phyloP scores from a whole-genome alignment of 768 basidiomycete genomes.

The Gelatoporia subvermispora region DNA sequence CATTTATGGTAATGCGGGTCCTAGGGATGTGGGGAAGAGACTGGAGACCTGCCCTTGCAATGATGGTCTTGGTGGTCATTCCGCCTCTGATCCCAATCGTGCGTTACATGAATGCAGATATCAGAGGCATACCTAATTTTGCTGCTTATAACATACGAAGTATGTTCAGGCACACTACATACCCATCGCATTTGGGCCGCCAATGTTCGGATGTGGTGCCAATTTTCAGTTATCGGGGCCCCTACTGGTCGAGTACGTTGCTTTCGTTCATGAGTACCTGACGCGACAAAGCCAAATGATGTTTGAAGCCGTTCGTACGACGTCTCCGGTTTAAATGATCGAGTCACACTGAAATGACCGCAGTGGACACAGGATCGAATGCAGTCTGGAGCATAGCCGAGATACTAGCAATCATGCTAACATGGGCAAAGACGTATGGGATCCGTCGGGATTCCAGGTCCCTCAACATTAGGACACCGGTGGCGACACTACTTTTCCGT shows the following conservation, averaged over 20 bases:
- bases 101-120: background rate
- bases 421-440: slow-evolving; percentile 10
- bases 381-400: background rate
- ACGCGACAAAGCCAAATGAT: no score
- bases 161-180: slow-evolving; percentile 11
- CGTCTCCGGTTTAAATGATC: no score
- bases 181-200: slow-evolving; percentile 15
- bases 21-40: slow-evolving; percentile 11
- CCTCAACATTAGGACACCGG: slow-evolving; percentile 8
- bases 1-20: slow-evolving; percentile 12
- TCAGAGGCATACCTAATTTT: background rate
- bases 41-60: slow-evolving; percentile 6
- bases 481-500: slow-evolving; percentile 9
- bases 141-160: slow-evolving; percentile 1
- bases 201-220: slow-evolving; percentile 15
- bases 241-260: no score
- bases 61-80: slow-evolving; percentile 6
- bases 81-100: slow-evolving; percentile 9
- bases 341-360: no score
- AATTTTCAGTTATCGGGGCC: no score
- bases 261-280: no score
- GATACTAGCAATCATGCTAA: slow-evolving; percentile 3
- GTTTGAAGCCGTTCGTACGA: no score
- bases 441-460: slow-evolving; percentile 6
- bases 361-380: slow-evolving; percentile 6